Evolutionary conservation across 768 basidiomycete species (phyloP).

Genomic region (Suillus tomentosus): DNA sequence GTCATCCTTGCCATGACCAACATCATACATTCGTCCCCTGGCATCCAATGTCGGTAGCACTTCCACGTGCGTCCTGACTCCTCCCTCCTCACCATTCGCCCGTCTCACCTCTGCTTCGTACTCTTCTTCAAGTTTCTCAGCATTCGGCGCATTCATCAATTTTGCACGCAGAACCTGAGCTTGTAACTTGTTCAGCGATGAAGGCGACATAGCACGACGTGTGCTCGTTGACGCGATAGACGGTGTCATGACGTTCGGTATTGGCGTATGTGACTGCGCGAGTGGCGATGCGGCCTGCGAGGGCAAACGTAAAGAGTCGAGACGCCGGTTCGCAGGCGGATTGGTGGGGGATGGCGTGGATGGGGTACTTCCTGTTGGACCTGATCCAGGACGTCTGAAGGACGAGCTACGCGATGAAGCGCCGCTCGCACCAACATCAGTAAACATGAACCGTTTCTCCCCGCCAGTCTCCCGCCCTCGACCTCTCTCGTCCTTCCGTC

Average conservation of each 20-base stretch:
- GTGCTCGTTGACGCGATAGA: conserved; percentile 37
- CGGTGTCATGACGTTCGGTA: conserved; percentile 91
- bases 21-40: conserved; percentile 84
- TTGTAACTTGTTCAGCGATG: conserved; percentile 88
- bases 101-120: conserved; percentile 73
- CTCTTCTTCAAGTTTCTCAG: conserved; percentile 76
- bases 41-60: conserved; percentile 89
- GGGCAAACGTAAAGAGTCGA: conserved; percentile 63
- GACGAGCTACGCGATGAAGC: conserved; percentile 80
- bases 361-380: conserved; percentile 49
- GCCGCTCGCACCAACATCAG: conserved; percentile 59
- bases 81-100: conserved; percentile 45
- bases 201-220: conserved; percentile 61
- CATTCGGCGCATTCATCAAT: conserved; percentile 78
- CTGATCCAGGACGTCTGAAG: conserved; percentile 80
- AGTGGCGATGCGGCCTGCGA: conserved; percentile 63
- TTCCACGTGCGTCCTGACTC: conserved; percentile 65
- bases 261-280: conserved; percentile 72
- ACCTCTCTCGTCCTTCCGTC: conserved; percentile 40
- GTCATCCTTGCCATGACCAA: conserved; percentile 77
- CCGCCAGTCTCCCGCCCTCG: conserved; percentile 36
- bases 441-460: conserved; percentile 68
- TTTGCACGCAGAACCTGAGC: conserved; percentile 92
- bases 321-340: conserved; percentile 47
- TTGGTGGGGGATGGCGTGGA: conserved; percentile 56